Evolutionary conservation across 148 eudicot species (phyloP).

Genomic region (Amaranthus palmeri): DNA sequence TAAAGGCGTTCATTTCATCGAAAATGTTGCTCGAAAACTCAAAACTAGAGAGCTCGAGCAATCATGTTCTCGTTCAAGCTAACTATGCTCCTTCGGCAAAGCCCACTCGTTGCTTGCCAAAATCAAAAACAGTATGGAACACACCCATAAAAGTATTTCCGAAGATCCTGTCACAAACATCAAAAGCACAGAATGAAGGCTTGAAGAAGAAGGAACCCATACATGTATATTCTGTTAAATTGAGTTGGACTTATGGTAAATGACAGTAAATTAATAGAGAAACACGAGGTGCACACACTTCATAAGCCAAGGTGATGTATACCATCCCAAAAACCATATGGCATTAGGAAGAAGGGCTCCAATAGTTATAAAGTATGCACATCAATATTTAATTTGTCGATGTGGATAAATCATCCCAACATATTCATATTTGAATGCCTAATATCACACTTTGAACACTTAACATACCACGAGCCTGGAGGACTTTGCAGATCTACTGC

Average conservation of each 20-base stretch:
- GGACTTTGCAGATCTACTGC: conserved; percentile 20
- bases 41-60: background rate
- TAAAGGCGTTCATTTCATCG: too few species aligned
- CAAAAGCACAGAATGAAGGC: background rate
- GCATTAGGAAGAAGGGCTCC: too few species aligned
- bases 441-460: background rate
- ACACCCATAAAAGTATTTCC: conserved; percentile 31
- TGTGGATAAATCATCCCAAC: background rate
- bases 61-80: background rate
- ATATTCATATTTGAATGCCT: background rate
- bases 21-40: too few species aligned
- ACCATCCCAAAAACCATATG: too few species aligned
- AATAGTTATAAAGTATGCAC: too few species aligned
- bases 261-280: too few species aligned
- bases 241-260: too few species aligned
- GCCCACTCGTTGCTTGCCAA: conserved; percentile 22
- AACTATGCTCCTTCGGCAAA: conserved; percentile 27
- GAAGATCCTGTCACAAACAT: conserved; percentile 24
- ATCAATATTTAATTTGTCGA: too few species aligned
- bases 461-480: conserved; percentile 22
- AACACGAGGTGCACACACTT: too few species aligned
- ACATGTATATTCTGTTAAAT: too few species aligned
- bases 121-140: conserved; percentile 26
- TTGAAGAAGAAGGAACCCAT: background rate
- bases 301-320: too few species aligned